Conservation (phyloP, 2,329 filamentous ascomycete species). For the Aureobasidium sp. region DNA sequence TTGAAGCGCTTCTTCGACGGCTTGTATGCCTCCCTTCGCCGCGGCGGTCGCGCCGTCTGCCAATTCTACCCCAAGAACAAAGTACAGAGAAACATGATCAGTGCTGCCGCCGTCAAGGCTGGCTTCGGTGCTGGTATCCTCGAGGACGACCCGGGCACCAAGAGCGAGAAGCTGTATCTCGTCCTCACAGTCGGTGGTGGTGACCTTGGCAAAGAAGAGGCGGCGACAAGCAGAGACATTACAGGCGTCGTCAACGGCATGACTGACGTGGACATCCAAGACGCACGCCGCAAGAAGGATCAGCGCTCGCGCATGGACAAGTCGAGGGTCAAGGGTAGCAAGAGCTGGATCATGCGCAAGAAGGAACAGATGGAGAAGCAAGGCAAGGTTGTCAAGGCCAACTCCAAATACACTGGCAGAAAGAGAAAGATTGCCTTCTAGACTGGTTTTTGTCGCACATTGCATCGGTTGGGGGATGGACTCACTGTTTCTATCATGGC, state of each 20-base stretch:
- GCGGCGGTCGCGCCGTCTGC: conserved; percentile 79
- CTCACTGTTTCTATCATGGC: neutral
- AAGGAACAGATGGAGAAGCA: conserved; percentile 92
- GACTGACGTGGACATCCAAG: conserved; percentile 73
- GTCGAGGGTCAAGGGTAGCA: conserved; percentile 67
- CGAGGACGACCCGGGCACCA: conserved; percentile 92
- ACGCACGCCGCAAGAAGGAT: conserved; percentile 52
- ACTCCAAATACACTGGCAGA: conserved; percentile 87
- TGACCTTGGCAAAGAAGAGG: conserved; percentile 34
- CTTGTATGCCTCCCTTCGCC: conserved; percentile 72
- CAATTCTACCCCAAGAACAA: conserved; percentile 99
- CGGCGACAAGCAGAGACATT: conserved; percentile 62
- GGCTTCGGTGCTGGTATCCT: conserved; percentile 92
- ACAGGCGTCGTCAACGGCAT: conserved; percentile 83
- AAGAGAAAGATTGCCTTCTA: conserved; percentile 76
- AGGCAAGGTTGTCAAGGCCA: conserved; percentile 87
- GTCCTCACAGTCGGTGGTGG: conserved; percentile 83
- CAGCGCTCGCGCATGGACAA: conserved; percentile 44
- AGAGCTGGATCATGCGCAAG: conserved; percentile 76
- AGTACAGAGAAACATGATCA: conserved; percentile 85
- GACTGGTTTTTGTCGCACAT: conserved; percentile 16
- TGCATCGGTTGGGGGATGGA: neutral
- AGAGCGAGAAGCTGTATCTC: conserved; percentile 93
- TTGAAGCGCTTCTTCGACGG: conserved; percentile 86
- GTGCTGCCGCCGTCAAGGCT: conserved; percentile 78